A percentile compares a stretch with the other conserved stretches of the same genome.
Conservation (phyloP, 768 basidiomycete species). For the Rhizopogon roseolus region DNA sequence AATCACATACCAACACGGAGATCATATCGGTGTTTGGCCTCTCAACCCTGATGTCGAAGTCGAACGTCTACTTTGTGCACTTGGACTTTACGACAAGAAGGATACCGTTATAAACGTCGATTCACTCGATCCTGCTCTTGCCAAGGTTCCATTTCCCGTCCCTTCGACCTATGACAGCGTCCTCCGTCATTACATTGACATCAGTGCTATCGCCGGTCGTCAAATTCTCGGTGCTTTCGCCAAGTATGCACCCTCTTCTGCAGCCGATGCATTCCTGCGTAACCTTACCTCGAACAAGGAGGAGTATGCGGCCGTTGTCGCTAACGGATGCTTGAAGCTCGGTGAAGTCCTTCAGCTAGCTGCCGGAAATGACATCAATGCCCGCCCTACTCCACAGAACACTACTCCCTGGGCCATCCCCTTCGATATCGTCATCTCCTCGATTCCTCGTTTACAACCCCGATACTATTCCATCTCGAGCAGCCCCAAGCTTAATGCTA, state of each 20-base stretch:
- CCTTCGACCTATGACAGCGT: constrained; percentile 93
- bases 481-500: constrained; percentile 88
- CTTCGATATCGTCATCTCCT: constrained; percentile 94
- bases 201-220: constrained; percentile 90
- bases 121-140: constrained; percentile 95
- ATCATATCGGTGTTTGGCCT: constrained; percentile 98
- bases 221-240: constrained; percentile 86
- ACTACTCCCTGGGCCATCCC: constrained; percentile 89
- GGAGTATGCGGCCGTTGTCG: constrained; percentile 71
- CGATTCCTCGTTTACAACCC: constrained; percentile 90
- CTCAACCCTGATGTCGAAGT: constrained; percentile 92
- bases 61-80: constrained; percentile 77
- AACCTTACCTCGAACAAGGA: constrained; percentile 85
- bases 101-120: constrained; percentile 87
- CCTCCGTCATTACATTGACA: constrained; percentile 95
- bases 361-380: constrained; percentile 68
- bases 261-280: constrained; percentile 70
- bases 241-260: constrained; percentile 81
- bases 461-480: constrained; percentile 99
- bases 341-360: constrained; percentile 92
- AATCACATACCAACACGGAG: constrained; percentile 98
- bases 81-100: constrained; percentile 79
- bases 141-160: constrained; percentile 98
- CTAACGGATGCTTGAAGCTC: constrained; percentile 82
- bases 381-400: constrained; percentile 58